Evolutionary conservation across 2,329 filamentous ascomycete species (phyloP), one percentile per base, ranked within the genome.

Genomic region (Pochonia chlamydosporia): DNA sequence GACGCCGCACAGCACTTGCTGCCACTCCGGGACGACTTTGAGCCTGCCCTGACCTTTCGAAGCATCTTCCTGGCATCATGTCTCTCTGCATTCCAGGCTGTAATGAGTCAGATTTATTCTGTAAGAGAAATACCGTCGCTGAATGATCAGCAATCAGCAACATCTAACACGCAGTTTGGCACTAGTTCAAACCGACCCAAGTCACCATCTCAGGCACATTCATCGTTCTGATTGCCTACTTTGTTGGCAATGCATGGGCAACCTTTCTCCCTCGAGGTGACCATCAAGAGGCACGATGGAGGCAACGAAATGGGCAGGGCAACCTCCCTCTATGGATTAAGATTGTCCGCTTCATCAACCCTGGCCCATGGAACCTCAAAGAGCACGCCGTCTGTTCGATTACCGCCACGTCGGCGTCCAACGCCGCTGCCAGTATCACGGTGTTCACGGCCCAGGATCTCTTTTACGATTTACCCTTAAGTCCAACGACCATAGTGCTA

Each of bases 171-270:
- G n/a, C n/a, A n/a, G 11, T n/a, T 25, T 16, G 6, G 33, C 36
- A 14, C 5, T 10, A 78, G 73, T 79, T 75, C 59, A 78, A 79
- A 67, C 75, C 75, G 0, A 79, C 75, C 1, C 3, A 31, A 1
- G 57, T 74, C 30, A 66, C 64, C 3, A 73, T 79, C 16, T 66
- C 68, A 14, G 75, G 75, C 31, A 79, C 75, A 0, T 80, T 79
- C 46, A 77, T 79, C 44, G 75, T 78, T 5, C 68, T 81, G 35
- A 77, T 81, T 40, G 72, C 74, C 11, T 79, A 79, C 60, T 79
- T 80, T 42, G 43, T 72, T 2, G 78, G 78, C 8, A 74, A 63
- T n/a, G 61, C 55, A 4, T 63, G 60, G 60, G 57, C 59, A 2
- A 44, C 49, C 1, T 13, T 49, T 4, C 44, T 49, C 28, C 49